A percentile compares a stretch with the other conserved stretches of the same genome.
These are phyloP conservation scores for Rutstroemia sp. DNA, from an alignment of 2,329 filamentous ascomycete species.

Conservation along the genomic window DNA sequence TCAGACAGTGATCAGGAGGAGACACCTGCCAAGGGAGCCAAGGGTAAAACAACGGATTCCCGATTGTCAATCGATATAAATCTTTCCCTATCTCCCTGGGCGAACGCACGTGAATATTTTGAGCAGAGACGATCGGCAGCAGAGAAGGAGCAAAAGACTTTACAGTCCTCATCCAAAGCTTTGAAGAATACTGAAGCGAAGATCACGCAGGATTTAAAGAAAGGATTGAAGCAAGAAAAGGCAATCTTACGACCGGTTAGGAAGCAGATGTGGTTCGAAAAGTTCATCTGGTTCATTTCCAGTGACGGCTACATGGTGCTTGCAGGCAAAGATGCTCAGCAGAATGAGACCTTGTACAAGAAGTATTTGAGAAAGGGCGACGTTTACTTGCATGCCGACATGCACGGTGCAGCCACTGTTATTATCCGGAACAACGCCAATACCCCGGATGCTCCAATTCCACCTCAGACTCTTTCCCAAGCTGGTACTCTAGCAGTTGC, in stretches of 20 bases:
- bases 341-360: slow-evolving; percentile 88
- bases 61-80: slow-evolving; percentile 75
- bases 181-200: slow-evolving; percentile 88
- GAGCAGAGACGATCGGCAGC: slow-evolving; percentile 79
- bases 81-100: slow-evolving; percentile 73
- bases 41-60: slow-evolving; percentile 41
- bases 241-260: slow-evolving; percentile 76
- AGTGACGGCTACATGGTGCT: slow-evolving; percentile 92
- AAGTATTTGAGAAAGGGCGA: slow-evolving; percentile 83
- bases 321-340: slow-evolving; percentile 78
- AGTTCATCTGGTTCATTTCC: slow-evolving; percentile 92
- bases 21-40: slow-evolving; percentile 24
- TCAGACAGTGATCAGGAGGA: slow-evolving; percentile 51
- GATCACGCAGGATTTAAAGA: slow-evolving; percentile 77
- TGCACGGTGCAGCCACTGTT: slow-evolving; percentile 76
- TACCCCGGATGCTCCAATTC: slow-evolving; percentile 76
- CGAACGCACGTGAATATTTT: slow-evolving; percentile 87
- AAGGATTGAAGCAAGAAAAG: slow-evolving; percentile 86
- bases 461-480: slow-evolving; percentile 84
- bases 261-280: slow-evolving; percentile 90
- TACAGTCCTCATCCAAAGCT: slow-evolving; percentile 72
- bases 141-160: slow-evolving; percentile 80
- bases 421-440: slow-evolving; percentile 82
- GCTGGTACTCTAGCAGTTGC: slow-evolving; percentile 80
- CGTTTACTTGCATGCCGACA: slow-evolving; percentile 83